Conservation (phyloP, 2,329 filamentous ascomycete species). For the Magnaporthiopsis rhizophila region DNA sequence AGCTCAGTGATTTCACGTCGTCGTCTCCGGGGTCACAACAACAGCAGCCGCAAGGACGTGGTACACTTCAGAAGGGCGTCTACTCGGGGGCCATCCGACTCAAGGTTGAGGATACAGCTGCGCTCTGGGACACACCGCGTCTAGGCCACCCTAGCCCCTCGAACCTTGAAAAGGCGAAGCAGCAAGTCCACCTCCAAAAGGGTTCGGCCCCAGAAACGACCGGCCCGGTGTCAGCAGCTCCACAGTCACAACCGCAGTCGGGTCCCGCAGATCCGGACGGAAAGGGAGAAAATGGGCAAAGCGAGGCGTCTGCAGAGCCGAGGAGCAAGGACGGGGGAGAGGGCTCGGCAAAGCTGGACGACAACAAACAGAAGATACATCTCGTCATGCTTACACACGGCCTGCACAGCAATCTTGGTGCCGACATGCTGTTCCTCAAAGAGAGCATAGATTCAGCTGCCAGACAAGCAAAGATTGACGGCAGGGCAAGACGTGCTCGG, state of each 20-base stretch:
- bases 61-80: conserved; percentile 58
- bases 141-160: conserved; percentile 47
- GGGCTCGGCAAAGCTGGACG: background rate
- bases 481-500: conserved; percentile 50
- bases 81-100: conserved; percentile 75
- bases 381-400: conserved; percentile 91
- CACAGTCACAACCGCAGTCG: background rate
- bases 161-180: background rate
- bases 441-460: conserved; percentile 89
- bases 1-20: conserved; percentile 59
- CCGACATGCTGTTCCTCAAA: conserved; percentile 95
- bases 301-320: conserved; percentile 18
- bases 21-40: conserved; percentile 24
- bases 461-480: conserved; percentile 63
- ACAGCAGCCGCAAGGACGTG: conserved; percentile 20
- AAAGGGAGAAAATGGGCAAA: conserved; percentile 8
- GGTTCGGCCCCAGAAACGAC: conserved; percentile 12
- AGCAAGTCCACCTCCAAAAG: conserved; percentile 6
- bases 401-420: conserved; percentile 87
- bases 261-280: background rate
- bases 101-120: conserved; percentile 78
- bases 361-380: conserved; percentile 66
- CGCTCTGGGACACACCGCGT: conserved; percentile 85
- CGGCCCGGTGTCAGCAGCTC: background rate
- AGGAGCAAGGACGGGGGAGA: conserved; percentile 9